Percentiles rank a stretch among this genome's conserved stretches.
Evolutionary conservation across 169 alveolate genomes (phyloP).

Genomic region (Hepatocystis sp.): DNA sequence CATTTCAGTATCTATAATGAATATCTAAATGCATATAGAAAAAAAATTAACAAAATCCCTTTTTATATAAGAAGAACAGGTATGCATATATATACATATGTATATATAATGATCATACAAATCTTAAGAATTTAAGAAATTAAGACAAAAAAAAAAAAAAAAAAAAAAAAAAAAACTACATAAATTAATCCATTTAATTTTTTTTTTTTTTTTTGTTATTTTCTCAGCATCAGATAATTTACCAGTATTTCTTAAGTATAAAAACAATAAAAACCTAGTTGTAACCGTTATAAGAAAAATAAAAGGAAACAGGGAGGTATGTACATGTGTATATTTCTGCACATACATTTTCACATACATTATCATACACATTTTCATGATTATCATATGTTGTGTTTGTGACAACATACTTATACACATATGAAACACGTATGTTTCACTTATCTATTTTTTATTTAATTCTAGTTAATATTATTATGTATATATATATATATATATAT

Average conservation of each 20-base stretch:
- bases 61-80: constrained; percentile 85
- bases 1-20: constrained; percentile 67
- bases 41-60: constrained; percentile 78
- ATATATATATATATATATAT: too few relatives aligned
- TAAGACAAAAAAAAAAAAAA: too few relatives aligned
- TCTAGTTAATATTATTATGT: too few relatives aligned
- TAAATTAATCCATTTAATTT: too few relatives aligned
- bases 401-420: too few relatives aligned
- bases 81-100: constrained; percentile 27
- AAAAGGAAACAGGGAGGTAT: constrained; percentile 80
- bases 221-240: constrained; percentile 82
- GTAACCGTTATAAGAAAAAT: constrained; percentile 82
- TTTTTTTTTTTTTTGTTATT: neutral
- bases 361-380: too few relatives aligned
- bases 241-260: constrained; percentile 84
- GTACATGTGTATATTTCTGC: constrained; percentile 4
- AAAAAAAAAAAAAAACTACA: too few relatives aligned
- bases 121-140: too few relatives aligned
- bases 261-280: constrained; percentile 80
- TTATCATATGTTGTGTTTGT: too few relatives aligned
- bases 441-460: too few relatives aligned
- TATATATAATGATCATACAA: neutral
- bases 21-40: constrained; percentile 52
- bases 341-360: neutral
- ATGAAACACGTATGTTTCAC: too few relatives aligned